Conservation (phyloP, 2,329 filamentous ascomycete species). For the Metarhizium humberi region DNA sequence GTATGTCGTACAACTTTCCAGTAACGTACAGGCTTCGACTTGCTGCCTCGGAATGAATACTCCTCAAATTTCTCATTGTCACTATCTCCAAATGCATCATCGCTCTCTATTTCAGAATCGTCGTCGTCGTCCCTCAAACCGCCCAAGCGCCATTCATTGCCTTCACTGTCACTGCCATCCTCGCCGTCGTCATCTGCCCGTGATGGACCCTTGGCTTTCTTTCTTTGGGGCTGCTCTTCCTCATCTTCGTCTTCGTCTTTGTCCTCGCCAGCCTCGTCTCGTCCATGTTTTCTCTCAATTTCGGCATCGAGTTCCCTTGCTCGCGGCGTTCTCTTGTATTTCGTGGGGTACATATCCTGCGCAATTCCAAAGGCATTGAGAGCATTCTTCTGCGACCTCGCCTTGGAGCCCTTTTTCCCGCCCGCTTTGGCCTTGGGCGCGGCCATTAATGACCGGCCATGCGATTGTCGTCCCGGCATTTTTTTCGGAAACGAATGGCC, state of each 20-base stretch:
- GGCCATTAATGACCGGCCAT: constrained; percentile 42
- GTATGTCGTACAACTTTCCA: background rate
- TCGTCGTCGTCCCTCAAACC: constrained; percentile 45
- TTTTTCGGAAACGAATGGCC: constrained; percentile 5
- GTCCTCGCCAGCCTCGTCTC: constrained; percentile 37
- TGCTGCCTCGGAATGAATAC: constrained; percentile 48
- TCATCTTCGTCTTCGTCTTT: constrained; percentile 33
- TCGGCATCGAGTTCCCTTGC: constrained; percentile 43
- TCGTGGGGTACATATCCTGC: constrained; percentile 40
- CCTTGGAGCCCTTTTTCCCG: constrained; percentile 33
- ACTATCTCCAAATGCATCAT: constrained; percentile 80
- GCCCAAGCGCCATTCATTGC: constrained; percentile 77
- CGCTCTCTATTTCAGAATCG: constrained; percentile 56
- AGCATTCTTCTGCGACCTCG: constrained; percentile 39
- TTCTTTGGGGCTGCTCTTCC: constrained; percentile 33
- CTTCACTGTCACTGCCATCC: constrained; percentile 74
- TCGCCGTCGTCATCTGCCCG: constrained; percentile 51
- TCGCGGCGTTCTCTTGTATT: constrained; percentile 37
- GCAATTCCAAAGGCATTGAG: constrained; percentile 51
- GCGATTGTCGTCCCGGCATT: constrained; percentile 51
- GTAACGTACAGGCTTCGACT: constrained; percentile 20
- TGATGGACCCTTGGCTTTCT: constrained; percentile 32
- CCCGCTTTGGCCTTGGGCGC: constrained; percentile 22
- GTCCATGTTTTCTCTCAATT: constrained; percentile 32
- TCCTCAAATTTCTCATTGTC: constrained; percentile 80